Evolutionary conservation across 2,329 filamentous ascomycete genomes (phyloP).

Genomic region (Xylariales sp.): DNA sequence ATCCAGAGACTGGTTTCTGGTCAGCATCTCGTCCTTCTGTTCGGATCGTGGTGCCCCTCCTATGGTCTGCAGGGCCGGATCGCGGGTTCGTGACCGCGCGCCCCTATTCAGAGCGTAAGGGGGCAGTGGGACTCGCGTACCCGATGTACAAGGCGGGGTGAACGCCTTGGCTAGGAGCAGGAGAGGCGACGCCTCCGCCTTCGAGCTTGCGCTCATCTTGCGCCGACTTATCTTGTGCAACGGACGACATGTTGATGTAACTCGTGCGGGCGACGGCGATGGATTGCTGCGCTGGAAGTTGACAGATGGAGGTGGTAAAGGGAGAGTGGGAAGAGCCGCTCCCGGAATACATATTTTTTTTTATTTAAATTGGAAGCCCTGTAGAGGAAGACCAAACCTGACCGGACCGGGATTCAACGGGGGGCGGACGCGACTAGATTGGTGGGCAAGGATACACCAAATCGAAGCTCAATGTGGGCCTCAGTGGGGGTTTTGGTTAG

Average conservation of each 20-base stretch:
- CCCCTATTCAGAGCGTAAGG: background rate
- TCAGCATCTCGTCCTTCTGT: background rate
- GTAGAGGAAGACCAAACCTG: too few species aligned
- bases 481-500: too few species aligned
- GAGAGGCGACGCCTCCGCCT: conserved; percentile 4
- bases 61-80: too few species aligned
- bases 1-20: conserved; percentile 65
- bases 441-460: too few species aligned
- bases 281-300: background rate
- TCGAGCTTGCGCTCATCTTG: conserved; percentile 8
- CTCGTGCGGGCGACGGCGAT: background rate
- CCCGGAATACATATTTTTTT: too few species aligned
- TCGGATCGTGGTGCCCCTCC: too few species aligned
- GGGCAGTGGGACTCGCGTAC: conserved; percentile 4
- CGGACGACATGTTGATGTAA: conserved; percentile 4
- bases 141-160: conserved; percentile 6
- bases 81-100: too few species aligned
- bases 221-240: conserved; percentile 4
- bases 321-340: background rate
- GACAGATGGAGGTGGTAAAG: conserved; percentile 1
- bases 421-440: too few species aligned
- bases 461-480: too few species aligned
- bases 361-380: too few species aligned
- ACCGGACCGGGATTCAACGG: too few species aligned
- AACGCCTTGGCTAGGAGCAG: conserved; percentile 3